Base-by-base conservation (phyloP, 2,329 filamentous ascomycete genomes). In the Pseudocercospora musae region DNA sequence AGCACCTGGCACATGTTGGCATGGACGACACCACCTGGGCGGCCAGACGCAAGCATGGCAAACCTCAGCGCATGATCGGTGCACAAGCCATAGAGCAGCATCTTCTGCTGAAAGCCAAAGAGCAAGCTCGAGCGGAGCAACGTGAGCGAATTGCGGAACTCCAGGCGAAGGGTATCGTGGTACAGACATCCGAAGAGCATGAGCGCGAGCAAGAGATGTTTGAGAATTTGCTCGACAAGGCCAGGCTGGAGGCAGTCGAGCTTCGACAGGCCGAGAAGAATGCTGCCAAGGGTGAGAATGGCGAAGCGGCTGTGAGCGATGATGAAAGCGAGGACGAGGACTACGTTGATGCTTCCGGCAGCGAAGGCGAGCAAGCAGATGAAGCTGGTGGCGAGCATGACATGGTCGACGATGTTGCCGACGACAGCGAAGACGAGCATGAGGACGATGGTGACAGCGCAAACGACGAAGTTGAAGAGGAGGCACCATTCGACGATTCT, bases 131-230 rank as follows among this genome's bases (percentile, higher is more conserved):
- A 63, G 77, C 85, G 46, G 92, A 95, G 74, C 87, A 91, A 58
- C 86, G 91, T 63, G 88, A 91, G 68, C 89, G 89, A 59, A 83
- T 98, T 20, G 87, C 91, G 60, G 84, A 88, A 68, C 83, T 99
- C 44, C 87, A 85, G 71, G 88, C 89, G 10, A 92, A 90, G 76
- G 95, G 95, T 7, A 84, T 97, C 25, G 80, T 89, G 23, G 82
- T 98, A 18, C 89, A 93, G 74, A 96, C 91, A 0, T 86, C 88
- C 1, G 94, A 97, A 76, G 93, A 99, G 75, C 87, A 91, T 20
- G 90, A 93, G 72, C 85, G 86, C 33, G 89, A 96, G 73, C 86
- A 92, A 75, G 87, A 90, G 61, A 87, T 93, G 62, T 87, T 96
- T 11, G 95, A 98, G 69, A 89, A 97, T 71, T 84, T 98, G 63